Evolutionary conservation across 129 eudicot species (phyloP).

Genomic region (Heracleum sosnowskyi): DNA sequence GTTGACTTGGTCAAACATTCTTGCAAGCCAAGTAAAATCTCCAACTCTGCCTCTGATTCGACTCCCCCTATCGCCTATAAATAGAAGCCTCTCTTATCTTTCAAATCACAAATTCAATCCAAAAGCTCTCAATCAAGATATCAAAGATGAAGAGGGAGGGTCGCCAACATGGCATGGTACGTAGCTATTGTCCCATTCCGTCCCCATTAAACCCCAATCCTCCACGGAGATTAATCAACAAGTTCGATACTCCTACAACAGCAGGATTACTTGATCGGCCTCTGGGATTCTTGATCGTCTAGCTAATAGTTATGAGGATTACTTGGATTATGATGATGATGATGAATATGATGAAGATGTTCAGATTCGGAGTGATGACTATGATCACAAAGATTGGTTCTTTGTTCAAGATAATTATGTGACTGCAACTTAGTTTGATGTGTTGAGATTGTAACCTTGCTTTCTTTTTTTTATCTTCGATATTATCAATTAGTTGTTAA

Average conservation of each 20-base stretch:
- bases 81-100: not conserved
- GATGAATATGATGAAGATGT: not conserved
- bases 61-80: too few species aligned
- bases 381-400: not conserved
- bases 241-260: conserved; percentile 33
- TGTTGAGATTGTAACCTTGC: not conserved
- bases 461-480: not conserved
- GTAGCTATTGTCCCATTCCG: not conserved
- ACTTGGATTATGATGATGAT: not conserved
- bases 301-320: not conserved
- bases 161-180: conserved; percentile 7
- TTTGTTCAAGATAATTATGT: not conserved
- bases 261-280: conserved; percentile 32
- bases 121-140: not conserved
- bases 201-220: not conserved
- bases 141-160: not conserved
- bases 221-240: conserved; percentile 5
- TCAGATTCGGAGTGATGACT: not conserved
- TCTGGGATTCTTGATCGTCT: not conserved
- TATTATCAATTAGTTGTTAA: not conserved
- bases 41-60: too few species aligned
- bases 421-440: not conserved
- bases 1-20: too few species aligned
- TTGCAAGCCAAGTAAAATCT: too few species aligned
- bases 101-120: not conserved